phyloP scores from a whole-genome alignment of 2,329 filamentous ascomycete genomes.

The Nemania sp. region DNA sequence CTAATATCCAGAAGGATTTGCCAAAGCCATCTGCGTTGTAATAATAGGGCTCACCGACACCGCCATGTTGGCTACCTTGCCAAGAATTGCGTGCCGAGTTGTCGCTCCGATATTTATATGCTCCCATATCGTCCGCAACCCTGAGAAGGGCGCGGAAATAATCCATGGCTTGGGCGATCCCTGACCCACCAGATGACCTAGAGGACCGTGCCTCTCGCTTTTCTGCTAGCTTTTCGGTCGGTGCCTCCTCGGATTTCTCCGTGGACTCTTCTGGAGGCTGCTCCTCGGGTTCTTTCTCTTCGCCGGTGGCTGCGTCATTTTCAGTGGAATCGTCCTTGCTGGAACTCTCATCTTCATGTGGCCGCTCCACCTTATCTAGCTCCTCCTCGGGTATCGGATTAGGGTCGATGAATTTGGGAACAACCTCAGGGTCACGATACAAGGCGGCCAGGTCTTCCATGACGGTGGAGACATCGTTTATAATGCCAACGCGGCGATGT shows the following conservation, averaged over 20 bases:
- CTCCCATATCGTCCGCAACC: slow-evolving; percentile 49
- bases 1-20: slow-evolving; percentile 58
- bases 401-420: slow-evolving; percentile 50
- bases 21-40: slow-evolving; percentile 61
- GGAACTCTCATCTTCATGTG: slow-evolving; percentile 32
- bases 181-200: slow-evolving; percentile 29
- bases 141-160: slow-evolving; percentile 49
- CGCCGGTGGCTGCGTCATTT: neutral
- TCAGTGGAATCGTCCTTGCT: slow-evolving; percentile 17
- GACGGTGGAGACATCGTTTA: slow-evolving; percentile 56
- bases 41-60: slow-evolving; percentile 65
- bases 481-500: slow-evolving; percentile 52
- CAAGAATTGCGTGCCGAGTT: slow-evolving; percentile 60
- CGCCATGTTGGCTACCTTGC: slow-evolving; percentile 64
- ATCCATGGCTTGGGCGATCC: slow-evolving; percentile 43
- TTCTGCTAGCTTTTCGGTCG: slow-evolving; percentile 4
- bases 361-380: slow-evolving; percentile 40
- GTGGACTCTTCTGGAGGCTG: slow-evolving; percentile 25
- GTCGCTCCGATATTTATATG: slow-evolving; percentile 47
- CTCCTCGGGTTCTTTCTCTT: slow-evolving; percentile 17
- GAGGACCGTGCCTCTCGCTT: slow-evolving; percentile 27
- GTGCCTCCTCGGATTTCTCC: neutral
- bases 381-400: slow-evolving; percentile 50
- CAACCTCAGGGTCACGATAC: slow-evolving; percentile 52
- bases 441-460: slow-evolving; percentile 55